These are phyloP conservation scores for Comarum palustre DNA, from an alignment of 306 rosid genomes.

Conservation along the genomic window DNA sequence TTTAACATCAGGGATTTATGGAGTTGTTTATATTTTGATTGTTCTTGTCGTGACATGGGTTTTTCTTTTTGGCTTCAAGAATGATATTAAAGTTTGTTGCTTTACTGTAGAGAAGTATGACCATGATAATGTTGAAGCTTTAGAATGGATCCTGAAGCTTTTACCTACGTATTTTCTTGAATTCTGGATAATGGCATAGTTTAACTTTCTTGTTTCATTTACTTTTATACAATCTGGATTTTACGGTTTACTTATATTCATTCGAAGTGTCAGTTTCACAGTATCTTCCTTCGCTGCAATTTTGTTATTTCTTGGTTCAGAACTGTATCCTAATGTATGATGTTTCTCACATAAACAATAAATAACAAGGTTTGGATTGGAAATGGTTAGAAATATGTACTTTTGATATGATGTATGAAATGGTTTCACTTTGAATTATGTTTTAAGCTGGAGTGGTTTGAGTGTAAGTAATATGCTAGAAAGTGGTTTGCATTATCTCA, in stretches of 20 bases:
- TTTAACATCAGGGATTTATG: background rate
- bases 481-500: too few relatives aligned
- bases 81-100: background rate
- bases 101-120: background rate
- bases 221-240: background rate
- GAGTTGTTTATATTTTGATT: background rate
- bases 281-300: background rate
- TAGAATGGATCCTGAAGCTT: constrained; percentile 8
- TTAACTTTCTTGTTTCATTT: background rate
- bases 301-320: constrained; percentile 4
- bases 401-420: constrained; percentile 1
- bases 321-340: background rate
- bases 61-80: background rate
- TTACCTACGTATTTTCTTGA: constrained; percentile 16
- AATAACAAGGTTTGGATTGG: background rate
- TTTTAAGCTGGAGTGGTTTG: background rate
- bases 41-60: constrained; percentile 20
- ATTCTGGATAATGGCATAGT: background rate
- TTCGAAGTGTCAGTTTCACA: background rate
- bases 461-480: background rate
- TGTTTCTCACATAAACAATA: background rate
- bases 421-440: background rate
- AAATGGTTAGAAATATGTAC: background rate
- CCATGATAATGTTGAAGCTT: constrained; percentile 15
- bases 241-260: background rate